A percentile compares a stretch with the other conserved stretches of the same genome.
phyloP scores from a whole-genome alignment of 2,329 filamentous ascomycete genomes.

The Plenodomus lindquistii region DNA sequence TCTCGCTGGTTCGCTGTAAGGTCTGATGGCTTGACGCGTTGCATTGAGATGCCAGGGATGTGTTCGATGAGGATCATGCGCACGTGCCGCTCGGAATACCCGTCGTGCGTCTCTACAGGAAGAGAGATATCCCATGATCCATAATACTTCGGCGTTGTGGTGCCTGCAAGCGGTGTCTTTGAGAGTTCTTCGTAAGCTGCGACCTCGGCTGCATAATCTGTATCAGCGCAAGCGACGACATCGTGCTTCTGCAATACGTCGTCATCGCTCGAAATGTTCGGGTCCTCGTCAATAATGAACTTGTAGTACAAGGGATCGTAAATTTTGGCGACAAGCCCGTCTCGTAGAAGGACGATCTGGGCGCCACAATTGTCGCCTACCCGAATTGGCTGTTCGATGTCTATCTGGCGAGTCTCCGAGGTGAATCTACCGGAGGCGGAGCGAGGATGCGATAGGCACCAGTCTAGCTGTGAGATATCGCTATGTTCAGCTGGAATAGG shows the following conservation, averaged over 20 bases:
- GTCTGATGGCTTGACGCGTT: not conserved
- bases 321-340: not conserved
- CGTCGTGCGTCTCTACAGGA: not conserved
- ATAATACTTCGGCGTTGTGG: not conserved
- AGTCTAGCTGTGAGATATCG: too few relatives aligned
- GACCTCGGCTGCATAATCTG: not conserved
- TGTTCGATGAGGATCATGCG: constrained; percentile 9
- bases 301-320: not conserved
- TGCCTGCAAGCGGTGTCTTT: not conserved
- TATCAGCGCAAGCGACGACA: not conserved
- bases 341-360: not conserved
- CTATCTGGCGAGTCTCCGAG: too few relatives aligned
- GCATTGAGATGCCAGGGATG: constrained; percentile 2
- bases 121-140: not conserved
- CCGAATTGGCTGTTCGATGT: not conserved
- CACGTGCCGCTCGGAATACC: not conserved
- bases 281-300: not conserved
- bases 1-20: not conserved
- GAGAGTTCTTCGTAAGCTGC: not conserved
- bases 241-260: not conserved
- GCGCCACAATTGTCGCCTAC: not conserved
- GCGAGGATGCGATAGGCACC: too few relatives aligned
- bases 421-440: too few relatives aligned
- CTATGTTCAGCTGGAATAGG: too few relatives aligned
- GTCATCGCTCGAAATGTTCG: not conserved